Conservation (phyloP, 805 yeast genomes). For the Candida wancherniae region DNA sequence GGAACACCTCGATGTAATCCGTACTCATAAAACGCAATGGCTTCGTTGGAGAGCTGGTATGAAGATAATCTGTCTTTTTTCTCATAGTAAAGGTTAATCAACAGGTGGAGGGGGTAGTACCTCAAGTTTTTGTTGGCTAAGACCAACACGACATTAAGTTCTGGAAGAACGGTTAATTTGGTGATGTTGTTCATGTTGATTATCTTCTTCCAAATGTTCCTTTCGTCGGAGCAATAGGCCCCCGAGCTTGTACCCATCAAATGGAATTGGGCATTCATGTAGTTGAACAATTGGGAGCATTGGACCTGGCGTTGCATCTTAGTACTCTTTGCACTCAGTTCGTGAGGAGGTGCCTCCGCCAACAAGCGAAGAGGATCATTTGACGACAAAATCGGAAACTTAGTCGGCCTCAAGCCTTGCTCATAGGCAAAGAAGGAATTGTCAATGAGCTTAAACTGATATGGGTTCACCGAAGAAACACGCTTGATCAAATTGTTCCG, state of each 20-base stretch:
- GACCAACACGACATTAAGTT: constrained; percentile 51
- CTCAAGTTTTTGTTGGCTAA: constrained; percentile 56
- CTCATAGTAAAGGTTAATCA: constrained; percentile 55
- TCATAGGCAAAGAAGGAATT: constrained; percentile 64
- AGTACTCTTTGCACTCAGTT: background rate
- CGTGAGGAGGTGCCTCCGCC: too few species aligned
- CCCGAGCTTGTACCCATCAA: constrained; percentile 64
- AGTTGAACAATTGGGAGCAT: constrained; percentile 43
- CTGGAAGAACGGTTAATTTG: constrained; percentile 57
- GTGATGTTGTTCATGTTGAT: constrained; percentile 48
- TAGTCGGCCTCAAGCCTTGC: constrained; percentile 44
- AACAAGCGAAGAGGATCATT: constrained; percentile 46
- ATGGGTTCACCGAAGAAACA: constrained; percentile 45
- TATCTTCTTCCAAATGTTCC: constrained; percentile 55
- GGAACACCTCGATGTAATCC: constrained; percentile 65
- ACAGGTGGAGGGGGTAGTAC: constrained; percentile 58
- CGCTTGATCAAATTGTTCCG: constrained; percentile 32
- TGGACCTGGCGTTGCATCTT: constrained; percentile 32
- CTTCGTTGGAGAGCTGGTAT: constrained; percentile 44
- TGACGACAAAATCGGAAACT: constrained; percentile 49
- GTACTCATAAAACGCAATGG: constrained; percentile 53
- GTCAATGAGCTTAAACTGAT: constrained; percentile 47
- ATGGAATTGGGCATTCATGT: constrained; percentile 41
- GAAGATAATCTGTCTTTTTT: constrained; percentile 39
- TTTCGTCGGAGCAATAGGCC: constrained; percentile 47